phyloP scores from a whole-genome alignment of 2,329 filamentous ascomycete species.

The Chaetomiaceae sp. region DNA sequence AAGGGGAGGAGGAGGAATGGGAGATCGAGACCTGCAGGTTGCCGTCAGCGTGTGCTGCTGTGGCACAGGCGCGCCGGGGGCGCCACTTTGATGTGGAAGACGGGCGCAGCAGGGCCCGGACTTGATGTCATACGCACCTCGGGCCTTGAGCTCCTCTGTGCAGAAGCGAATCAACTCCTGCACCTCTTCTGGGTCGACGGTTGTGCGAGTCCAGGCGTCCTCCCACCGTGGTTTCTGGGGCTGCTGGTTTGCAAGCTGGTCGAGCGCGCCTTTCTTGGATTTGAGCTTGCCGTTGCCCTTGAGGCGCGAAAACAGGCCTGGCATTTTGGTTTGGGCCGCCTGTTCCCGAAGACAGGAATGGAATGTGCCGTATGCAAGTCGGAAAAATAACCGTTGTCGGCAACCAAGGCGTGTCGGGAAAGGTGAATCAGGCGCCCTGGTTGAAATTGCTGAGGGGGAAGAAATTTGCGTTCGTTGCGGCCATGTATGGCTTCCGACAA shows the following conservation, averaged over 20 bases:
- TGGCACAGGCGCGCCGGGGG: constrained; percentile 14
- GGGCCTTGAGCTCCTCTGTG: constrained; percentile 85
- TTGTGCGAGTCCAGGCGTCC: constrained; percentile 78
- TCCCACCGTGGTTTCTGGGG: constrained; percentile 76
- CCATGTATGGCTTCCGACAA: constrained; percentile 14
- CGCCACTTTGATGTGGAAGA: constrained; percentile 15
- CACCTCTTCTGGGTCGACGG: constrained; percentile 84
- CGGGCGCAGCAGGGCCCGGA: constrained; percentile 26
- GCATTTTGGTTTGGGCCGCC: constrained; percentile 40
- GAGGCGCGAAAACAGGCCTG: constrained; percentile 58
- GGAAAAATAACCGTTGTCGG: constrained; percentile 12
- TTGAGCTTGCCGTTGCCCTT: constrained; percentile 65
- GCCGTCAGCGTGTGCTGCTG: constrained; percentile 15
- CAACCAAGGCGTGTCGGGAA: not conserved
- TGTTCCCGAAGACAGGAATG: constrained; percentile 15
- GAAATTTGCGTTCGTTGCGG: constrained; percentile 3
- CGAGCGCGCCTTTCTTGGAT: constrained; percentile 59
- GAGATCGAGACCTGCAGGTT: constrained; percentile 67
- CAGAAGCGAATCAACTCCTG: constrained; percentile 80
- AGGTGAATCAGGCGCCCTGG: constrained; percentile 6
- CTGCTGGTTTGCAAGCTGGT: constrained; percentile 46
- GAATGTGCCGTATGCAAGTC: constrained; percentile 12
- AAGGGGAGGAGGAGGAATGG: constrained; percentile 94
- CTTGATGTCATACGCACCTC: constrained; percentile 66
- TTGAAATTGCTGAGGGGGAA: not conserved